Conservation (phyloP, 257 asterid genomes). For the Forsythia viridissima region DNA sequence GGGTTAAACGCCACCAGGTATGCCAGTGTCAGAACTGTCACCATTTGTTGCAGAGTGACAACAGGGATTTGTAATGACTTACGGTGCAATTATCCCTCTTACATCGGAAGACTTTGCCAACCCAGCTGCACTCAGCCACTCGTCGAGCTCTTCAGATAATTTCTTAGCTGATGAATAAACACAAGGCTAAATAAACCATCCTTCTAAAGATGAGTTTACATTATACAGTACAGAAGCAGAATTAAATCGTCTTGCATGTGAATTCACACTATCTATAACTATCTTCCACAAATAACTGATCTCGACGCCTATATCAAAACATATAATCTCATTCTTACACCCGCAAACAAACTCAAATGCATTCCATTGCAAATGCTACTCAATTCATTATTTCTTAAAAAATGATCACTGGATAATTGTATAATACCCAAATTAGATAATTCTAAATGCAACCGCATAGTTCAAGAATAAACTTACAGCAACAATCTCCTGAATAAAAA, state of each 20-base stretch:
- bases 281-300: too few relatives aligned
- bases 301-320: too few relatives aligned
- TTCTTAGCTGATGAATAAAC: slow-evolving; percentile 50
- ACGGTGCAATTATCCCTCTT: slow-evolving; percentile 99
- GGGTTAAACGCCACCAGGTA: slow-evolving; percentile 29
- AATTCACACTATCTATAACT: not conserved
- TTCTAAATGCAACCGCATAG: not conserved
- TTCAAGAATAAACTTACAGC: not conserved
- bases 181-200: slow-evolving; percentile 23
- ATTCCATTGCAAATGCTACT: not conserved
- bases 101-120: slow-evolving; percentile 68
- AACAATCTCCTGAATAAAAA: not conserved
- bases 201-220: not conserved
- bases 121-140: slow-evolving; percentile 75
- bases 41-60: not conserved
- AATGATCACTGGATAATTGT: not conserved
- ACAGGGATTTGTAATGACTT: slow-evolving; percentile 37
- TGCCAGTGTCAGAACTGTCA: slow-evolving; percentile 19
- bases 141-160: slow-evolving; percentile 80
- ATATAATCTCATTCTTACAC: not conserved
- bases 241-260: not conserved
- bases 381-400: not conserved
- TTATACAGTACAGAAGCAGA: not conserved
- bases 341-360: not conserved
- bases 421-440: not conserved